These are phyloP conservation scores for Globomyces pollinis-pini DNA, from an alignment of 192 early-diverging fungal species.

Conservation along the genomic window DNA sequence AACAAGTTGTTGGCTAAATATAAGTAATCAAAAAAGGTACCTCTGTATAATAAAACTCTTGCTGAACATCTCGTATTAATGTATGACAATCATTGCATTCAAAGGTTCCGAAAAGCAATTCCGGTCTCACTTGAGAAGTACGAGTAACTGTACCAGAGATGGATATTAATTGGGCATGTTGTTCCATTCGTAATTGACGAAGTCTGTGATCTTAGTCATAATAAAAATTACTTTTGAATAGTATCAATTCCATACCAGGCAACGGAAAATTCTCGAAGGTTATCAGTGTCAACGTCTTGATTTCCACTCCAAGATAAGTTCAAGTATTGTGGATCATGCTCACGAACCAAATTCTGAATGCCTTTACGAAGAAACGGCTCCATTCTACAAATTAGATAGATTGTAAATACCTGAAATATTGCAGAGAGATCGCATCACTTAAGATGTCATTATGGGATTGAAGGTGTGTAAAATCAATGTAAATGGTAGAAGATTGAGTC, in stretches of 20 bases:
- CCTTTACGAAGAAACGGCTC: slow-evolving; percentile 81
- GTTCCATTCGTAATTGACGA: slow-evolving; percentile 75
- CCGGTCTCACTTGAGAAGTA: slow-evolving; percentile 94
- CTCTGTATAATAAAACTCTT: slow-evolving; percentile 96
- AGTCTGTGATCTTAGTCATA: slow-evolving; percentile 46
- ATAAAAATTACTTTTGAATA: slow-evolving; percentile 8
- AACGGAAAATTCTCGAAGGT: slow-evolving; percentile 67
- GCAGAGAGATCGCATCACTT: slow-evolving; percentile 53
- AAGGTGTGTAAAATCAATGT: slow-evolving; percentile 68
- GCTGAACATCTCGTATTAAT: slow-evolving; percentile 76
- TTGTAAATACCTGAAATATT: slow-evolving; percentile 61
- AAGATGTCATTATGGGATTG: slow-evolving; percentile 45
- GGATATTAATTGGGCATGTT: slow-evolving; percentile 71
- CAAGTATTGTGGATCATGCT: slow-evolving; percentile 58
- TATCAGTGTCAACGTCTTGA: slow-evolving; percentile 26
- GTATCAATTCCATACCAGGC: slow-evolving; percentile 37
- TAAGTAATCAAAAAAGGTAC: slow-evolving; percentile 34
- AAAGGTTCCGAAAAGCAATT: slow-evolving; percentile 87
- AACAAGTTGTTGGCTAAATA: slow-evolving; percentile 70
- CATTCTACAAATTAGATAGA: slow-evolving; percentile 30
- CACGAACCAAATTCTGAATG: slow-evolving; percentile 69
- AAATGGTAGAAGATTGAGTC: slow-evolving; percentile 57
- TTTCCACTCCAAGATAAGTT: slow-evolving; percentile 24
- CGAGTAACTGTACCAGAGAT: slow-evolving; percentile 92
- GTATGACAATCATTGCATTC: slow-evolving; percentile 76